phyloP scores from a whole-genome alignment of 2,329 filamentous ascomycete genomes.

The Apiospora koreana region DNA sequence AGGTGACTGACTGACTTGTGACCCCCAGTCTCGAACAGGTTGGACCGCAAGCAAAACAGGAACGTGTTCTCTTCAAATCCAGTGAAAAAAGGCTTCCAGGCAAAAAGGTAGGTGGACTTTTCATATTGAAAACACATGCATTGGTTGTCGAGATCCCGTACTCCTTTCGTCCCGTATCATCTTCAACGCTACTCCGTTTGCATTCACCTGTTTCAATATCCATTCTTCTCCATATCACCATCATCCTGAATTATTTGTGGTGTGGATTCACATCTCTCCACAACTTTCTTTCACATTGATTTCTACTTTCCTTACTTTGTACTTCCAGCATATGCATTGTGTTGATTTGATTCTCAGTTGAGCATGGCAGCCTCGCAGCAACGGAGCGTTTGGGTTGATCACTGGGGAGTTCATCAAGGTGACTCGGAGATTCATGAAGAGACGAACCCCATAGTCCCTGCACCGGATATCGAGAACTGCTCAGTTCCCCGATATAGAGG shows the following conservation, averaged over 20 bases:
- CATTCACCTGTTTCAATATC: neutral
- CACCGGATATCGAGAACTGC: neutral
- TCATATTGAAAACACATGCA: too few species aligned
- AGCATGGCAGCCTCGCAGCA: neutral
- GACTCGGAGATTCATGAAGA: neutral
- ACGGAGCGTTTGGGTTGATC: neutral
- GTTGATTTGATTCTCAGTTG: neutral
- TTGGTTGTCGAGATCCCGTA: neutral
- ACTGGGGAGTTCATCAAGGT: neutral
- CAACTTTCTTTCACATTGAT: too few species aligned
- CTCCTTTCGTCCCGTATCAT: neutral
- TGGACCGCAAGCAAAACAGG: neutral
- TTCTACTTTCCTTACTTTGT: neutral
- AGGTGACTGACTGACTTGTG: neutral
- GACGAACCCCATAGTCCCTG: neutral
- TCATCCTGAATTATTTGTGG: neutral
- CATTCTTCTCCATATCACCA: too few species aligned
- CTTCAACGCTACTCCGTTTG: neutral
- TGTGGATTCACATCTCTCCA: too few species aligned
- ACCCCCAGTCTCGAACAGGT: too few species aligned
- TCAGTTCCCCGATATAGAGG: neutral
- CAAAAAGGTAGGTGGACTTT: neutral
- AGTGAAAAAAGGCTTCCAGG: neutral
- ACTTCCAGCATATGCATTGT: neutral
- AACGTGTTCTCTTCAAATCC: neutral